Evolutionary conservation across 257 asterid species (phyloP), one percentile per base, ranked within the genome.

Genomic region (Craterostigma plantagineum): DNA sequence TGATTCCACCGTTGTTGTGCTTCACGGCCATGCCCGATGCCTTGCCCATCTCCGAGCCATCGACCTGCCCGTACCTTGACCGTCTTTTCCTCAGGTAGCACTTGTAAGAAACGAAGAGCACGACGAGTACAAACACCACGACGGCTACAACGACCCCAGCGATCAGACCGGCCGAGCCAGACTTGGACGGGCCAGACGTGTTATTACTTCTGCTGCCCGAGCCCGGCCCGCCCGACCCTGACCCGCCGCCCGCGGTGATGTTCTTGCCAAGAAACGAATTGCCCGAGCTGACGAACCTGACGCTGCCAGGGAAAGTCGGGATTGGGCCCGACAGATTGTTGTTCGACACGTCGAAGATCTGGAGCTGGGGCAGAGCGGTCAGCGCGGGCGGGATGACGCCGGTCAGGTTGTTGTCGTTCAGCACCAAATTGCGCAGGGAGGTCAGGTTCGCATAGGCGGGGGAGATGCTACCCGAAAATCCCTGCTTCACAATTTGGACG

Each of bases 111-210:
- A 87, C 95, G 53, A 76, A 87, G 61, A 79, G 50, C 13, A 82
- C 8, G 45, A 82, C 81, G 23, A 60, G 75, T 11, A 70, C 16
- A 7, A 82, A 79, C 9, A 75, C 60, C 8, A 76, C 8, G 15
- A 74, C 92, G 33, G 92, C 93, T 43, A 71, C 58, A 12, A 71
- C 62, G 42, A 82, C 81, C 15, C 98, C 95, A 7, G 65, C 98
- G 55, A 82, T 65, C 71, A 82, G 59, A 55, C 83, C 95, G 23
- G 60, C 68, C 1, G 91, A 70, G 54, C 49, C 55, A 44, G 61
- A 27, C 38, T 58, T 66, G 1, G 71, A 43, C 8, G 65, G 57
- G 12, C 68, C 71, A 0, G 82, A 35, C 15, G 56, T 10, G 43
- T 59, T 43, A 43, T 68, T 73, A 63, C 51, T 50, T 0, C 34